Base-by-base conservation (phyloP, 2,329 filamentous ascomycete species). In the Monascus ruber region DNA sequence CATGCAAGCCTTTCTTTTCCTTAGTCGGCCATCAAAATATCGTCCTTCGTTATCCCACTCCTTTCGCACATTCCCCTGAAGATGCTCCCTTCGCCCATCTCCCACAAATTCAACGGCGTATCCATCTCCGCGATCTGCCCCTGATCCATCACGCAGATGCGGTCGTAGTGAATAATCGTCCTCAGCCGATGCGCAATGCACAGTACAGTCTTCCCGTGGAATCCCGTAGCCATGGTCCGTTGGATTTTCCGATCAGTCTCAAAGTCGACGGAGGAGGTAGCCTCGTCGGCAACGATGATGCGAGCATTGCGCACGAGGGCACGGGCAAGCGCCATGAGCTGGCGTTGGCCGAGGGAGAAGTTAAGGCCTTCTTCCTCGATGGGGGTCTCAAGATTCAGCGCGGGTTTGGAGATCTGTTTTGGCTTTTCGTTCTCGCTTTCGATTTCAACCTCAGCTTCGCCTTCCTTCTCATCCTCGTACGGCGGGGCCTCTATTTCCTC, bases 241-340 rank as follows among this genome's bases (percentile, higher is more conserved):
- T 96, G 89, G 57, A 96, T 94, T 73, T 91, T 93, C 63, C 86
- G 82, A 58, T 98, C 91, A 3, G 89, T 96, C 57, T 95, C 89
- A 71, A 95, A 91, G 61, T 96, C 89, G 5, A 96, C 88, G 0
- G 78, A 84, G 1, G 81, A 86, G 0, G 91, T 98, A 1, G 91
- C 91, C 63, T 98, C 91, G 67, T 98, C 91, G 62, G 89, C 95
- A 36, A 98, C 81, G 51, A 96, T 95, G 63, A 96, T 95, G 51
- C 83, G 85, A 1, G 81, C 83, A 33, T 81, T 79, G 31, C 89
- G 80, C 4, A 96, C 89, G 2, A 98, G 76, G 0, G 91, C 91
- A 1, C 91, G 80, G 0, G 88, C 88, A 1, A 98, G 73, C 1
- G 91, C 91, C 83, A 96, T 94, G 36, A 96, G 76, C 63, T 96